Base-by-base conservation (phyloP, 441 rosid genomes). In the Bruguiera hainesii region DNA sequence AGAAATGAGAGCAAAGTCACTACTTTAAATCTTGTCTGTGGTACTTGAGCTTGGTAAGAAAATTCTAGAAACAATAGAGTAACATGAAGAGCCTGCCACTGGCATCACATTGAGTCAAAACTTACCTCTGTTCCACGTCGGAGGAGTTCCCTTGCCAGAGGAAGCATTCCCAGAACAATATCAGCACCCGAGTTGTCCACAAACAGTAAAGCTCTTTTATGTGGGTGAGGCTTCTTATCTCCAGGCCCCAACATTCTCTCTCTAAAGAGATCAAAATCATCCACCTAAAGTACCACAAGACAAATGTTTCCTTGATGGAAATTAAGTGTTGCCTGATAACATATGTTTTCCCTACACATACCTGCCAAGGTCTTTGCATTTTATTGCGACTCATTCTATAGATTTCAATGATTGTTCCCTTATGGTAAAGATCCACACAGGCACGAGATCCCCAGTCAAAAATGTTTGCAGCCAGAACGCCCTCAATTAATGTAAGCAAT, bases 401-500 rank as follows among this genome's bases (percentile, higher is more conserved):
- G 65, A 95, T 95, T 76, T 95, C 99, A 68, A 95, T 95, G 55
- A 95, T 95, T 42, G 98, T 92, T 68, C 99, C 98, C 75, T 95
- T 90, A 72, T 90, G 99, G 80, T 92, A 95, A 65, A 95, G 89
- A 71, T 95, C 99, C 76, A 95, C 99, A 77, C 99, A 95, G 52
- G 98, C 98, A 59, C 95, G 89, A 69, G 99, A 91, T 66, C 99
- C 99, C 99, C 99, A 95, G 78, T 95, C 99, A 69, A 95, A 95
- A 81, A 95, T 95, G 67, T 95, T 95, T 66, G 99, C 99, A 71
- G 99, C 98, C 61, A 95, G 88, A 77, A 90, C 99, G 55, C 99
- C 99, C 77, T 90, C 98, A 59, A 95, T 89, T 50, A 95, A 85
- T 57, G 87, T 84, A 67, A 92, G 96, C 82, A 92, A 78, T 80